Evolutionary conservation across 768 basidiomycete genomes (phyloP), one percentile per base, ranked within the genome.

Genomic region (Lentinus tigrinus): DNA sequence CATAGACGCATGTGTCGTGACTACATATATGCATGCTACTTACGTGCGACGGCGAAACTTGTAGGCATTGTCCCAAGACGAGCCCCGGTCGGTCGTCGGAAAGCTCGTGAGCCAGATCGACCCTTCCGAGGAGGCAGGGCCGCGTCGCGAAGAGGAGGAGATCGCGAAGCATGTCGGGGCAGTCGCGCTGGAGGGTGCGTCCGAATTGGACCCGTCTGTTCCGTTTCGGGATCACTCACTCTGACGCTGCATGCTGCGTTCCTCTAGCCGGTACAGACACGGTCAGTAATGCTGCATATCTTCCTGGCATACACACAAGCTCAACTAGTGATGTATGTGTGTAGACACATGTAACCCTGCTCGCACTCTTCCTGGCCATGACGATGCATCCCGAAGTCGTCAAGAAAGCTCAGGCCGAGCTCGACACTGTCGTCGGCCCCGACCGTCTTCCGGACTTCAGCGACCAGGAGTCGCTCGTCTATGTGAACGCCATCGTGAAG

Each of bases 331-430:
- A n/a, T n/a, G n/a, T n/a, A n/a, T n/a, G n/a, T n/a, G n/a, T 13
- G 16, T n/a, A 70, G 69, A 66, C 64, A 1, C 60, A 59, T 23
- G 50, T 64, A 1, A 57, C 67, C 1, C 52, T 68, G 28, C 54
- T 37, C 24, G 40, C 23, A 7, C 11, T 56, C 10, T 56, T 61
- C 40, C 50, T 56, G 2, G 54, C 60, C 16, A n/a, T 57, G 24
- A 19, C 47, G 16, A 31, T 58, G 28, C 23, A 57, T 43, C 63
- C 63, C 14, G 43, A 61, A 8, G 61, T 63, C 3, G 56, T 57
- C 47, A 74, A 63, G 44, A 81, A 79, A 43, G 87, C 85, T 0
- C 85, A 87, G 62, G 73, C 75, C 19, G 87, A 90, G 55, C 75
- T 90, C 19, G 88, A 89, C 61, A 57, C 64, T 0, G 78, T 87